Base-by-base conservation (phyloP, 352 stramenopile species). In the Pythium periplocum region DNA sequence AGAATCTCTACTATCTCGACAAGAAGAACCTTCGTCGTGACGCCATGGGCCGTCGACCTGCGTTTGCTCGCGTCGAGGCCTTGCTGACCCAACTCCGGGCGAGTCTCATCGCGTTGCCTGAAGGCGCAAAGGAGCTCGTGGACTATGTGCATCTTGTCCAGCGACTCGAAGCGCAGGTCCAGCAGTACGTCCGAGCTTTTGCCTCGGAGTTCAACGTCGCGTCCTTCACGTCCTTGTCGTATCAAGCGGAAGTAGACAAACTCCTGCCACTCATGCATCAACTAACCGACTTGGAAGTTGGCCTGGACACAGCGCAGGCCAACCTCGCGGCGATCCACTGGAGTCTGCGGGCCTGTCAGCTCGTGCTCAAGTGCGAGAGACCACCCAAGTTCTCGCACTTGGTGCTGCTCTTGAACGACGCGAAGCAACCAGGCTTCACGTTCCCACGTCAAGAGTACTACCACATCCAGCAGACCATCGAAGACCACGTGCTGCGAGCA, bases 1-100 rank as follows among this genome's bases (percentile, higher is more conserved):
- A 91, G 53, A 68, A 86, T 11, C 55, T 93, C 1, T 85, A 86
- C 45, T 87, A 90, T 42, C 33, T 93, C 31, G 74, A 89, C 60
- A 71, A 73, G 54, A 80, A 84, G 51, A 63, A 73, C 7, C 26
- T 87, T 40, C 61, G 68, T 26, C 62, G 68, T 12, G 69, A 74
- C 38, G 69, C 67, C 41, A 36, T 78, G 17, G 77, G 81, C 1
- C 65, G 71, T 11, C 76, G 78, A 8, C 83, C 83, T 30, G 64
- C 67, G 4, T 57, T 86, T 6, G 61, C 62, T 2, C 64, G 75
- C 41, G 66, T 92, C 8, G 69, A 88, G 9, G 68, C 62, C 4
- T 70, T 90, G 36, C 45, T 90, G 46, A 36, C 64, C 6, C 78
- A 89, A 42, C 62, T 90, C 36, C 59, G 87, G 49, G 70, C 68